Evolutionary conservation across 129 eudicot species (phyloP).

Genomic region (Artemisia argyi): DNA sequence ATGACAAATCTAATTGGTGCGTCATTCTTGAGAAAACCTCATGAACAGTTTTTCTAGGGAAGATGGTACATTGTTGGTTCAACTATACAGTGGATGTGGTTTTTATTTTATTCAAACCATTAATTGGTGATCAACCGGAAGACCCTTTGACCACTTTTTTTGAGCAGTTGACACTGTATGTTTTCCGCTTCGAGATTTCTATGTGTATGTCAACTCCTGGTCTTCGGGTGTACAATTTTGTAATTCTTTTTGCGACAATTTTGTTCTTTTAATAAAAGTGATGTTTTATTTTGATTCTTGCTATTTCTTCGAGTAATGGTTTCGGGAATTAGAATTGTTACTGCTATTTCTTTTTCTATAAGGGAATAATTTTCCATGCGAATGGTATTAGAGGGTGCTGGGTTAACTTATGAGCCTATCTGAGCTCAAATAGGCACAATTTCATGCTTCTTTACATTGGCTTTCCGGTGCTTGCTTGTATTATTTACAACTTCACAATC

Average conservation of each 20-base stretch:
- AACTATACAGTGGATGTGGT: neutral
- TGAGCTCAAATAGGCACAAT: too few relatives aligned
- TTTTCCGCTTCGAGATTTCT: slow-evolving; percentile 12
- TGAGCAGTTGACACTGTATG: neutral
- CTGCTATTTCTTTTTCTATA: neutral
- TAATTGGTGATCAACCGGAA: slow-evolving; percentile 14
- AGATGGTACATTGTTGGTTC: neutral
- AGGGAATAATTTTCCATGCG: neutral
- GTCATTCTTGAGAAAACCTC: slow-evolving; percentile 72
- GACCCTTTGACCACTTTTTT: slow-evolving; percentile 12
- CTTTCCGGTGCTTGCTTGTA: too few relatives aligned
- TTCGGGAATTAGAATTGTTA: neutral
- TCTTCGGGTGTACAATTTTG: slow-evolving; percentile 26
- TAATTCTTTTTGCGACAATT: slow-evolving; percentile 3
- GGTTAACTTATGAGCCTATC: too few relatives aligned
- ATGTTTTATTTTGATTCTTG: neutral
- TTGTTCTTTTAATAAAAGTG: slow-evolving; percentile 6
- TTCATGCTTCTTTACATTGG: too few relatives aligned
- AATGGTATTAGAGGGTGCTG: neutral
- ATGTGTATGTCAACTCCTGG: slow-evolving; percentile 14
- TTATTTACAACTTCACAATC: too few relatives aligned
- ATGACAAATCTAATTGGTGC: slow-evolving; percentile 96
- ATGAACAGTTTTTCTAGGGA: slow-evolving; percentile 12
- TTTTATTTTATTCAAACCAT: slow-evolving; percentile 10
- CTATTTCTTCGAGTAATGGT: neutral